Evolutionary conservation across 2,329 filamentous ascomycete genomes (phyloP).

Genomic region (Aspergillus arachidicola): DNA sequence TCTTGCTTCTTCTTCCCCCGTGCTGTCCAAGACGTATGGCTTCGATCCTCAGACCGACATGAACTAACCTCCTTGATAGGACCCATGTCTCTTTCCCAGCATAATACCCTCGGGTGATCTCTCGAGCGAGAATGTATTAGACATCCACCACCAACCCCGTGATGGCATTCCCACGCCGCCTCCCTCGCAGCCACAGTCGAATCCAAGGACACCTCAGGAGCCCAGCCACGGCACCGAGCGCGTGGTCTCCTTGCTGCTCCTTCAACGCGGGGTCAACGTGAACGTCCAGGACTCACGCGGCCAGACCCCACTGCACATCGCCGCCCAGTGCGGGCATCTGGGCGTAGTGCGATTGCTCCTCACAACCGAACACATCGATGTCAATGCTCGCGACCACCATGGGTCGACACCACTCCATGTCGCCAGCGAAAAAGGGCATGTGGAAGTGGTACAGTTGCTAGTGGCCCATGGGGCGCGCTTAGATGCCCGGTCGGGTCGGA

Average conservation of each 20-base stretch:
- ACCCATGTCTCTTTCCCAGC: background rate
- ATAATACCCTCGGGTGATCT: background rate
- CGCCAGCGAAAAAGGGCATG: background rate
- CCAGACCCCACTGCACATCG: constrained; percentile 1
- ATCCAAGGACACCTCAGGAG: background rate
- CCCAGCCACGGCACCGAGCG: background rate
- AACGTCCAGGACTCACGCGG: constrained; percentile 1
- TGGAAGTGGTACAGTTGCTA: background rate
- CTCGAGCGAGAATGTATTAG: background rate
- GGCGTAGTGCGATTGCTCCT: constrained; percentile 1
- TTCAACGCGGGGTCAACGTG: background rate
- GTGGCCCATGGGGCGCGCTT: background rate
- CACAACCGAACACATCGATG: background rate
- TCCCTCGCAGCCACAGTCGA: background rate
- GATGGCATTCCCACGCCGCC: background rate
- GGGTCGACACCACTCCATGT: constrained; percentile 6
- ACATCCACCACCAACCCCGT: background rate
- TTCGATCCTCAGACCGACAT: background rate
- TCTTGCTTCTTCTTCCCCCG: background rate
- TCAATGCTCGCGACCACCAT: constrained; percentile 2
- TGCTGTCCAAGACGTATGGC: background rate
- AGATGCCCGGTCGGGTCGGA: background rate
- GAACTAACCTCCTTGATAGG: background rate
- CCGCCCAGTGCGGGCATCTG: constrained; percentile 2
- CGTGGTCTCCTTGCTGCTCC: background rate